Conservation (phyloP, 1,139 yeast genomes). For the Wickerhamiella pararugosa region DNA sequence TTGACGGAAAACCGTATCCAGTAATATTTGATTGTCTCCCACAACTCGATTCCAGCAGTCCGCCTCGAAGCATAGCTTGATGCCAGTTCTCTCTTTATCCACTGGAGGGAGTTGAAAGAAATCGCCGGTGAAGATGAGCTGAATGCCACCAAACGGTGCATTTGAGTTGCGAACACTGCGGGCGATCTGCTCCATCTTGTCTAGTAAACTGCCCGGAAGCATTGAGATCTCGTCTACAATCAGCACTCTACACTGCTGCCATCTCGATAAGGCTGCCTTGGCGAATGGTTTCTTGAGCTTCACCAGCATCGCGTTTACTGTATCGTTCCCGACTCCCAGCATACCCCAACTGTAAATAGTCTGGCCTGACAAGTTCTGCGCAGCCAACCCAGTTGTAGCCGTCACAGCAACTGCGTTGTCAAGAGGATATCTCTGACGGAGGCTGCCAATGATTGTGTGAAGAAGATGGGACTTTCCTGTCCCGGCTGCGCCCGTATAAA, state of each 20-base stretch:
- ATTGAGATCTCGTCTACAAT: slow-evolving; percentile 74
- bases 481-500: slow-evolving; percentile 93
- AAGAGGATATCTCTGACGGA: slow-evolving; percentile 29
- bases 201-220: slow-evolving; percentile 56
- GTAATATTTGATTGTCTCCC: slow-evolving; percentile 38
- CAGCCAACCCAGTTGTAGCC: slow-evolving; percentile 89
- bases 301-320: slow-evolving; percentile 31
- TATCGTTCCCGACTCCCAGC: slow-evolving; percentile 53
- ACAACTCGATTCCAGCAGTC: slow-evolving; percentile 54
- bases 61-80: slow-evolving; percentile 65
- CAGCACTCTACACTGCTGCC: slow-evolving; percentile 48
- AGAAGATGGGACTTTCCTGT: slow-evolving; percentile 82
- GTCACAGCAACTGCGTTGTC: slow-evolving; percentile 54
- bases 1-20: slow-evolving; percentile 80
- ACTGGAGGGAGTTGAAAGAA: slow-evolving; percentile 84
- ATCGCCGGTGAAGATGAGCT: slow-evolving; percentile 65
- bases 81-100: slow-evolving; percentile 2
- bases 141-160: slow-evolving; percentile 61
- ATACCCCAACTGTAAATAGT: slow-evolving; percentile 71
- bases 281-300: slow-evolving; percentile 31
- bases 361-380: slow-evolving; percentile 70
- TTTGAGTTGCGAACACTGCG: slow-evolving; percentile 25
- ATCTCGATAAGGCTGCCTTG: slow-evolving; percentile 28
- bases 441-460: slow-evolving; percentile 37
- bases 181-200: slow-evolving; percentile 51